Conservation (phyloP, 2,329 filamentous ascomycete species). For the Fonsecaea nubica region DNA sequence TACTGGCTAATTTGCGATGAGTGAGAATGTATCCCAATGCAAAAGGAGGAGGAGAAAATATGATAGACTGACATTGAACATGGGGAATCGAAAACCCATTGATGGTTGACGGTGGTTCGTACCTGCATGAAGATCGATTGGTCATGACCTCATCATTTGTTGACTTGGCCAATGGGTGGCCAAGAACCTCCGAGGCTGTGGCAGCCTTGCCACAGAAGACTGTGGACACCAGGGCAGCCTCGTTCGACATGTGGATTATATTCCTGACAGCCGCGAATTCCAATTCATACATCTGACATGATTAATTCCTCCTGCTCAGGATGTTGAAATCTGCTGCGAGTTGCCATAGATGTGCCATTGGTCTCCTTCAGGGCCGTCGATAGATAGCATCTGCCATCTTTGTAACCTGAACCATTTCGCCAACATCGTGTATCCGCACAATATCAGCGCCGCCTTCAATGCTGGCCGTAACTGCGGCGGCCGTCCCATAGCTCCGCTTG, state of each 20-base stretch:
- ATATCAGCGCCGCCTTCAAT: slow-evolving; percentile 89
- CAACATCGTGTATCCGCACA: slow-evolving; percentile 87
- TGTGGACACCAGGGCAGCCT: not conserved
- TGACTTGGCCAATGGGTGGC: not conserved
- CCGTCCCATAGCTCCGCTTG: slow-evolving; percentile 82
- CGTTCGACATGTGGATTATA: not conserved
- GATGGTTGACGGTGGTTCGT: slow-evolving; percentile 1
- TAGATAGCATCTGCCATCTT: slow-evolving; percentile 95
- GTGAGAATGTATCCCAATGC: not conserved
- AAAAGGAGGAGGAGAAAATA: not conserved
- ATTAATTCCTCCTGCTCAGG: not conserved
- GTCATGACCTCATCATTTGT: slow-evolving; percentile 26
- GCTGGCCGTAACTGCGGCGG: slow-evolving; percentile 83
- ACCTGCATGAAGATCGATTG: slow-evolving; percentile 15
- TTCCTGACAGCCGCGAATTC: not conserved
- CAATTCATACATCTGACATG: not conserved
- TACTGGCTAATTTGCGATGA: not conserved
- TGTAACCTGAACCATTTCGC: slow-evolving; percentile 82
- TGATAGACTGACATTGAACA: not conserved
- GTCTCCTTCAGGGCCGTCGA: slow-evolving; percentile 50
- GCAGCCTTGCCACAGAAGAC: slow-evolving; percentile 2
- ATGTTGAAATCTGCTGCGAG: not conserved
- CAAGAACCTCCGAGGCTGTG: slow-evolving; percentile 8
- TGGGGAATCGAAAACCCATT: not conserved
- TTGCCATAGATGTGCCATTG: not conserved